Evolutionary conservation across 768 basidiomycete genomes (phyloP).

Genomic region (Boletus barrowsii): DNA sequence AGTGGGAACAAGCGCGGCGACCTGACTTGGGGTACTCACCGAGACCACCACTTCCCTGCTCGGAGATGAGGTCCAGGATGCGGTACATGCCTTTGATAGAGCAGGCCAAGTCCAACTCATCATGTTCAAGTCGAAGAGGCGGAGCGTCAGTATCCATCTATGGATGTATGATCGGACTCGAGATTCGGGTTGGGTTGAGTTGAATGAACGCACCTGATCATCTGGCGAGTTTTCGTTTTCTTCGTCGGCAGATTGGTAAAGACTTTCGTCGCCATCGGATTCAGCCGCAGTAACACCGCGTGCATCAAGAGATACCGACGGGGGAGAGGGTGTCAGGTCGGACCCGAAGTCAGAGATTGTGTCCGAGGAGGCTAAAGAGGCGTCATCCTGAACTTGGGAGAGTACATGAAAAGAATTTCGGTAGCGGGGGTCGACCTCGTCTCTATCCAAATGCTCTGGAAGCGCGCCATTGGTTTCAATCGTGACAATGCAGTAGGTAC

Average conservation of each 20-base stretch:
- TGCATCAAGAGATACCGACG: background rate
- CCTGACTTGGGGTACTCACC: constrained; percentile 47
- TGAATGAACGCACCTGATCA: constrained; percentile 9
- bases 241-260: constrained; percentile 15
- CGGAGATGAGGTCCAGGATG: constrained; percentile 51
- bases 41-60: constrained; percentile 48
- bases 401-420: background rate
- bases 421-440: background rate
- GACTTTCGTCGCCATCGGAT: constrained; percentile 11
- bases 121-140: background rate
- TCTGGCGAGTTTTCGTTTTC: constrained; percentile 1
- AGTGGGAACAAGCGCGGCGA: background rate
- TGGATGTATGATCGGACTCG: background rate
- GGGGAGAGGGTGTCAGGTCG: constrained; percentile 2
- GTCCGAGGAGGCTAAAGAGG: constrained; percentile 8
- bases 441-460: constrained; percentile 7
- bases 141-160: constrained; percentile 20
- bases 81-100: constrained; percentile 47
- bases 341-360: background rate
- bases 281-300: background rate
- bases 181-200: background rate
- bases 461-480: background rate
- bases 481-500: too few species aligned
- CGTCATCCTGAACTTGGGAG: background rate
- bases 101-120: constrained; percentile 21